Conservation (phyloP, 495 filamentous ascomycete genomes). For the Tuber umbilicatum region DNA sequence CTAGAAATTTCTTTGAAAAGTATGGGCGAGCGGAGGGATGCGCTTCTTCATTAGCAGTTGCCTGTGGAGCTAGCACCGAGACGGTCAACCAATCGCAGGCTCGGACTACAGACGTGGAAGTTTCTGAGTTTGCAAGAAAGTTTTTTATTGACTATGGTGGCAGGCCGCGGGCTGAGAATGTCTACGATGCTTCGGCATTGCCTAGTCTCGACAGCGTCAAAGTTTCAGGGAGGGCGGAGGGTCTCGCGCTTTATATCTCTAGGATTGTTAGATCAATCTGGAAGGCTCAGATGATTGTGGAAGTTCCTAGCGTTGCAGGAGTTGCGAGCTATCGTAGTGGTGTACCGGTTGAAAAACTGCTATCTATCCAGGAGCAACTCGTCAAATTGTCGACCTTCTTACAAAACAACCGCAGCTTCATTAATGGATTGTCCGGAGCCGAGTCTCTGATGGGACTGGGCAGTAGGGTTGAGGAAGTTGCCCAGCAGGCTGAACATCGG, state of each 20-base stretch:
- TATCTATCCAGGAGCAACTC: conserved; percentile 70
- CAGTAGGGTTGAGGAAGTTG: conserved; percentile 80
- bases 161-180: conserved; percentile 53
- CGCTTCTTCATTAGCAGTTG: conserved; percentile 89
- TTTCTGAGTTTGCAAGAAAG: conserved; percentile 73
- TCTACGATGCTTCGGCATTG: conserved; percentile 42
- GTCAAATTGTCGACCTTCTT: conserved; percentile 73
- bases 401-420: conserved; percentile 73
- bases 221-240: conserved; percentile 82
- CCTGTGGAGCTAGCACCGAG: conserved; percentile 67
- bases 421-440: conserved; percentile 83
- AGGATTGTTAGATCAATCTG: conserved; percentile 79
- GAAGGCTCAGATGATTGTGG: conserved; percentile 55
- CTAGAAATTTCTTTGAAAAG: conserved; percentile 68
- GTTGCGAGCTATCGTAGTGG: conserved; percentile 54
- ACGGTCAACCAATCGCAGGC: conserved; percentile 56
- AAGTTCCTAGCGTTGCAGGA: conserved; percentile 24
- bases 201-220: conserved; percentile 68
- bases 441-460: conserved; percentile 64
- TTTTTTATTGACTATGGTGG: conserved; percentile 88
- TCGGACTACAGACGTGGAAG: conserved; percentile 67
- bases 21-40: conserved; percentile 83
- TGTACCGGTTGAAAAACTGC: conserved; percentile 58
- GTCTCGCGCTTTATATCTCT: conserved; percentile 76
- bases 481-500: conserved; percentile 85